These are phyloP conservation scores for Aspergillus homomorphus DNA, from an alignment of 495 filamentous ascomycete species.

Conservation along the genomic window DNA sequence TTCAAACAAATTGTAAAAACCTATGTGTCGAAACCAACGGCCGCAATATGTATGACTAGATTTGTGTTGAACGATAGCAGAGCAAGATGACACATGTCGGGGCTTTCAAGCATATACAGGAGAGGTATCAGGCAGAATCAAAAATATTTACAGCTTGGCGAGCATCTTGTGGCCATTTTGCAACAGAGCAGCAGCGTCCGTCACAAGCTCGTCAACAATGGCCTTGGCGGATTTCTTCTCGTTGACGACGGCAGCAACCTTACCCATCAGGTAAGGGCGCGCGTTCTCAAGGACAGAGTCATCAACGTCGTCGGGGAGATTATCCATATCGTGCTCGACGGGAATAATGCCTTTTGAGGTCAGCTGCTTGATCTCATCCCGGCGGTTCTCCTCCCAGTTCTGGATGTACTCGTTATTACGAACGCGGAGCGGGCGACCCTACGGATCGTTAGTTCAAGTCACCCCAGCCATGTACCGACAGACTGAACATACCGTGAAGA, in stretches of 20 bases:
- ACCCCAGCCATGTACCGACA: not conserved
- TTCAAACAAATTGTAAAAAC: no score
- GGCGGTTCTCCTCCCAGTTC: slow-evolving; percentile 94
- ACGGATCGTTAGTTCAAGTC: slow-evolving; percentile 21
- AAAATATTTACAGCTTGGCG: slow-evolving; percentile 57
- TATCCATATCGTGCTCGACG: slow-evolving; percentile 91
- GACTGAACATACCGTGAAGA: slow-evolving; percentile 71
- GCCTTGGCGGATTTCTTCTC: slow-evolving; percentile 90
- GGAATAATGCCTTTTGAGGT: slow-evolving; percentile 86
- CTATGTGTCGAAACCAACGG: not conserved
- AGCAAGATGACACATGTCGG: not conserved
- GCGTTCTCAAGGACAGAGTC: slow-evolving; percentile 87
- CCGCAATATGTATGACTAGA: not conserved
- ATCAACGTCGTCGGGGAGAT: slow-evolving; percentile 65
- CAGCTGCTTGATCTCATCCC: slow-evolving; percentile 84
- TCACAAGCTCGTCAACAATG: slow-evolving; percentile 91
- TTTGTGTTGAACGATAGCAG: not conserved
- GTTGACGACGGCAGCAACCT: slow-evolving; percentile 89
- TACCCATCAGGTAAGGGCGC: slow-evolving; percentile 92
- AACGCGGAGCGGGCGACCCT: slow-evolving; percentile 89
- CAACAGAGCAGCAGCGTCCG: slow-evolving; percentile 70
- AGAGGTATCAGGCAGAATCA: slow-evolving; percentile 1
- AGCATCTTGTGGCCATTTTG: slow-evolving; percentile 63
- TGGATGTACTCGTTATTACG: slow-evolving; percentile 88
- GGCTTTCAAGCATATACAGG: not conserved